These are phyloP conservation scores for Penicillium simplicissimum DNA, from an alignment of 495 filamentous ascomycete species.

Conservation along the genomic window DNA sequence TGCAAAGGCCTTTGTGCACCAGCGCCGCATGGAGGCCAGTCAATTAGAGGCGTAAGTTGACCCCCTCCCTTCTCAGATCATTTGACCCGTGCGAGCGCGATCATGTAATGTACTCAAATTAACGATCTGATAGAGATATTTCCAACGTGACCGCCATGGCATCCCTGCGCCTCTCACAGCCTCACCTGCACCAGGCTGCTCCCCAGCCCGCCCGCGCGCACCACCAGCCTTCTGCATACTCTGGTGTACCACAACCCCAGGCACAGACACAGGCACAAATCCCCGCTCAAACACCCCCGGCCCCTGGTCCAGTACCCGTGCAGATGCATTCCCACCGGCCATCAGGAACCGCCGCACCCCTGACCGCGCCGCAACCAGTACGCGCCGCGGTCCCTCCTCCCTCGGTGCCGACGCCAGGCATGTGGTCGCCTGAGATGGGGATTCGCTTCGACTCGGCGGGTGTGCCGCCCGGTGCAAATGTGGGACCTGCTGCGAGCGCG, in stretches of 20 bases:
- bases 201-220: conserved; percentile 28
- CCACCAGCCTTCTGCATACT: conserved; percentile 10
- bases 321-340: conserved; percentile 17
- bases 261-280: conserved; percentile 30
- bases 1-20: conserved; percentile 73
- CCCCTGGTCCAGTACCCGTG: conserved; percentile 31
- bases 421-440: conserved; percentile 78
- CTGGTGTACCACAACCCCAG: conserved; percentile 15
- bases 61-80: background rate
- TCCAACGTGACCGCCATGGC: conserved; percentile 61
- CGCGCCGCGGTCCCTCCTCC: conserved; percentile 56
- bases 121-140: conserved; percentile 53
- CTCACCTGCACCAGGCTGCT: conserved; percentile 33
- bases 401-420: conserved; percentile 52
- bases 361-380: conserved; percentile 57
- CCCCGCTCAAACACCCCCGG: conserved; percentile 9
- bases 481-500: conserved; percentile 19
- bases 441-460: conserved; percentile 63
- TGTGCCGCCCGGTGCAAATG: conserved; percentile 19
- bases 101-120: conserved; percentile 16
- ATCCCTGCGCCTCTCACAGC: conserved; percentile 55
- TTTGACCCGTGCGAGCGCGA: background rate
- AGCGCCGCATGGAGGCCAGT: conserved; percentile 76
- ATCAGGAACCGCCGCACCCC: conserved; percentile 32
- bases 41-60: conserved; percentile 66